Evolutionary conservation across 1,284 basidiomycete species (phyloP), one percentile per base, ranked within the genome.

Genomic region (Cerrena zonata): DNA sequence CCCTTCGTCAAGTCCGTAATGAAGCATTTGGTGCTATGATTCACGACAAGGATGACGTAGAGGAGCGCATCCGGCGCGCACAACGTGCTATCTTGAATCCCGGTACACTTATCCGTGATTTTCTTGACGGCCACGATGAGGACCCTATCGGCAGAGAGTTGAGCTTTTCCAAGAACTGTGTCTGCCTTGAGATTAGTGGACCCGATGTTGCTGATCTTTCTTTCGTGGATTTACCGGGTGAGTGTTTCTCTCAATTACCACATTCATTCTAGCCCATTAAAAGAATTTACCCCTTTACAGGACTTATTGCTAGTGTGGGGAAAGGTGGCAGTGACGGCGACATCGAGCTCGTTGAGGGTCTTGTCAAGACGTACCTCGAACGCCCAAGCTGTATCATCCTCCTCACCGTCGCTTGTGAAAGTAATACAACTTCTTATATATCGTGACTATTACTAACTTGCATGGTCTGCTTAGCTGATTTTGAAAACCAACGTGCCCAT

Each of bases 31-130:
- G 86, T 0, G 50, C 54, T 0, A 52, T 67, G 0, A 81, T 88
- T 24, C 67, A 58, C 21, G 65, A 78, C 45, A 80, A 78, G 45
- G 50, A 54, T 0, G 57, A 71, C 0, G 82, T 89, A 7, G 80
- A 87, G 55, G 79, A 81, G 5, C 72, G 79, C 1, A 78, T 89
- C 44, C 69, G 78, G 10, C 72, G 82, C 0, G 86, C 86, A 0
- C 86, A 89, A 58, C 65, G 71, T 0, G 86, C 86, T 0, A 80
- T 88, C 21, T 67, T 89, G 4, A 84, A 81, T 55, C 84, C 84
- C 0, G 66, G 57, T 11, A 67, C 59, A 2, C 57, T 69, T 7
- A 23, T 60, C 0, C 51, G 61, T 0, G 46, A 57, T 0, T 79
- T 82, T 54, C 68, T 85, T 11, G 56, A 67, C 0, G 65, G 65